A percentile compares a stretch with the other conserved stretches of the same genome.
Conservation (phyloP, 2,329 filamentous ascomycete genomes). For the Podosphaera leucotricha region DNA sequence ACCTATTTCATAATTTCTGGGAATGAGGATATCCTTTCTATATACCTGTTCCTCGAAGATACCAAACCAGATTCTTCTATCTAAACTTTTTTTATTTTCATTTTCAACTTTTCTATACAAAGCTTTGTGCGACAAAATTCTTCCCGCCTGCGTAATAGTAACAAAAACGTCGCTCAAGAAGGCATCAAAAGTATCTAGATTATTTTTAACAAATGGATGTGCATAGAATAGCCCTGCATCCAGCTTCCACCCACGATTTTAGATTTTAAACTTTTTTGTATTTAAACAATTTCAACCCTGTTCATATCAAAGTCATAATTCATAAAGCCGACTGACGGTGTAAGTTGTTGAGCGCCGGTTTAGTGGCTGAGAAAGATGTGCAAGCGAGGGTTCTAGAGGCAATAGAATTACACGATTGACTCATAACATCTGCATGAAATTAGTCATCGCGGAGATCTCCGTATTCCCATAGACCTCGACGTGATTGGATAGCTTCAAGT, state of each 20-base stretch:
- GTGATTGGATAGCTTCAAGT: constrained; percentile 52
- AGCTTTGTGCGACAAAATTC: too few species aligned
- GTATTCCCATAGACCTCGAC: constrained; percentile 93
- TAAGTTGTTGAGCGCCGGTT: not conserved
- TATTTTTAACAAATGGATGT: not conserved
- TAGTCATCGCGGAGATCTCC: constrained; percentile 85
- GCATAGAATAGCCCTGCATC: not conserved
- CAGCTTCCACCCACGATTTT: not conserved
- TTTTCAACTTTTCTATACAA: too few species aligned
- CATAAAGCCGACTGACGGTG: not conserved
- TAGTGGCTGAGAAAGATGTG: not conserved
- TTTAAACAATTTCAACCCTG: not conserved
- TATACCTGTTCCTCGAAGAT: too few species aligned
- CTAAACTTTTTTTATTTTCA: too few species aligned
- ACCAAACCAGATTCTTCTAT: too few species aligned
- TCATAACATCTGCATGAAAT: not conserved
- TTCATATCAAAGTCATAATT: not conserved
- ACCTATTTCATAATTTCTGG: too few species aligned
- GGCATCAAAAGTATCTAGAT: not conserved
- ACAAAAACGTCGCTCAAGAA: not conserved
- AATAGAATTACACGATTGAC: not conserved
- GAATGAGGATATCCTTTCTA: too few species aligned
- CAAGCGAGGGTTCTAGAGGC: not conserved
- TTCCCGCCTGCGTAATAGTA: too few species aligned
- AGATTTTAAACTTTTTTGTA: not conserved